Evolutionary conservation across 805 yeast species (phyloP), one percentile per base, ranked within the genome.

Genomic region (Lachancea kluyveri): DNA sequence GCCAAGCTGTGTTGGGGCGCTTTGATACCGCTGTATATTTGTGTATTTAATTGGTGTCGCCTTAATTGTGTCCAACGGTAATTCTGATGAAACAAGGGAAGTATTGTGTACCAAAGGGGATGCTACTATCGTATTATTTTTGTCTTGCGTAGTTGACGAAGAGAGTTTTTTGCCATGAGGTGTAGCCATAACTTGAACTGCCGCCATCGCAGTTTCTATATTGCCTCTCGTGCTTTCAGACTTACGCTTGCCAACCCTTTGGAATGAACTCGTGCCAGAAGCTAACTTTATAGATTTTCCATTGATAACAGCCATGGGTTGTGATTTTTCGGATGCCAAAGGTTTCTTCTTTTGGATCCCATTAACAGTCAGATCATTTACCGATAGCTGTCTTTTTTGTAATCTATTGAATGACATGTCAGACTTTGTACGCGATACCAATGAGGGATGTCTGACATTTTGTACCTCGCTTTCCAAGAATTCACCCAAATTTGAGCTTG

Each of bases 131-230:
- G n/a, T n/a, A n/a, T n/a, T n/a, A n/a, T n/a, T n/a, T n/a, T n/a
- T n/a, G n/a, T n/a, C n/a, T n/a, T n/a, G n/a, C n/a, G n/a, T n/a
- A n/a, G n/a, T n/a, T n/a, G n/a, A n/a, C n/a, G n/a, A n/a, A n/a
- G n/a, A n/a, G n/a, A n/a, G n/a, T 13, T 27, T 32, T 35, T 43
- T 45, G 26, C 25, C 42, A 40, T 10, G 47, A 22, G 47, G 62
- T 5, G 60, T 54, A n/a, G 57, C 53, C 31, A 41, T 41, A n/a
- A 54, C 58, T 42, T 54, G 54, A 9, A 49, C 37, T 15, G 24
- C 17, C 13, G 20, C 15, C 5, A n/a, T 21, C 9, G 9, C 26
- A 13, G 11, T 10, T 3, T 16, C n/a, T n/a, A 3, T 12, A 14
- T 3, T 13, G 12, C 7, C 14, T n/a, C 22, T 24, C 3, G 18